Base-by-base conservation (phyloP, 345 rosid genomes). In the Moricandia moricandioides region DNA sequence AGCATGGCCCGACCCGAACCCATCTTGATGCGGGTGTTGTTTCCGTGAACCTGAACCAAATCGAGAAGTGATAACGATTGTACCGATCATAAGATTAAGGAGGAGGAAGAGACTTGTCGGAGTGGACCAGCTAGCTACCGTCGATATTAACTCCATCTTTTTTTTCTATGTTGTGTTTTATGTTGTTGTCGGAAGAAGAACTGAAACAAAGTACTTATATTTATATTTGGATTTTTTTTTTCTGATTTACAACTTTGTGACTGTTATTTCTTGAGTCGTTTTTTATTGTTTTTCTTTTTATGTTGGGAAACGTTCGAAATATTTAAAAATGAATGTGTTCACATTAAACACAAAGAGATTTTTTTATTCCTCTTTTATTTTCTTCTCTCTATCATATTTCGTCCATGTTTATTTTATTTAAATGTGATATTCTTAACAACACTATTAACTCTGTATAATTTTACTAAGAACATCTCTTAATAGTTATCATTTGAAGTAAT, bases 21-120 rank as follows among this genome's bases (percentile, higher is more conserved):
- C 70, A 11, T 76, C 65, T 16, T 55, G 47, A 18, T 62, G 39
- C 31, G 39, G 71, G 2, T 30, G 55, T 35, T 54, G 33, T 43
- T 47, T 71, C 26, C n/a, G 62, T 16, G 70, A 62, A 40, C 57
- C 51, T 35, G 75, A 63, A 0, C 75, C 49, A 18, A 70, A 62
- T 11, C 84, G 77, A 34, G 67, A 74, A 14, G 72, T 24, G 71
- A 82, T 16, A 60, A 74, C 71, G 49, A 82, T 70, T 57, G 80
- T 71, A 40, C 63, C 82, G 68, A 82, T 75, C 1, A 74, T 69
- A 71, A 78, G 14, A 26, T 82, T 82, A 45, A 82, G 80, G 61
- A 82, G 68, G 82, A 82, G 47, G 82, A 82, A 82, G 67, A 82
- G 84, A 74, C 75, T 70, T 14, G 78, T 62, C 18, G 84, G 82